Evolutionary conservation across 2,329 filamentous ascomycete species (phyloP).

Genomic region (Chrysosporium queenslandicum): DNA sequence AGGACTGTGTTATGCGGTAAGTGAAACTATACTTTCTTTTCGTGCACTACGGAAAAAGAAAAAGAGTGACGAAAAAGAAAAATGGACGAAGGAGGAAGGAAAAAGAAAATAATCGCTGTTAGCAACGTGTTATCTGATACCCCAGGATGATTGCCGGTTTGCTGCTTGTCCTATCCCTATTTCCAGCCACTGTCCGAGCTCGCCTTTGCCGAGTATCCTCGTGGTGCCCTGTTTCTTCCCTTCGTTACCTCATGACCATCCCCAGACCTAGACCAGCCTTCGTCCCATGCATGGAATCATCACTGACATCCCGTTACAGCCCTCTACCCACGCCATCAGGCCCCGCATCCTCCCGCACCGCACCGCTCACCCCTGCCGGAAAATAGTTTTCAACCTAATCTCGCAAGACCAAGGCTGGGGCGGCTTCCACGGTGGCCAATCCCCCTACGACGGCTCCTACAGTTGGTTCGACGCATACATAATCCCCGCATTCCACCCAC

Average conservation of each 20-base stretch:
- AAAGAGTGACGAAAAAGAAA: background rate
- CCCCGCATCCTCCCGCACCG: conserved; percentile 27
- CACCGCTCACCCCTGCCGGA: conserved; percentile 30
- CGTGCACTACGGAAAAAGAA: background rate
- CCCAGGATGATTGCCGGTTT: background rate
- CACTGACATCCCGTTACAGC: conserved; percentile 2
- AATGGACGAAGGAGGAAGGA: background rate
- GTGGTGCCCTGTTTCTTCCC: background rate
- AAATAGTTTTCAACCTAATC: conserved; percentile 29
- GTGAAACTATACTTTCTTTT: conserved; percentile 2
- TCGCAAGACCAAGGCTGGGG: conserved; percentile 33
- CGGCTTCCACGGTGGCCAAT: background rate
- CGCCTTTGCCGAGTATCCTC: background rate
- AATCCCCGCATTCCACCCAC: conserved; percentile 15
- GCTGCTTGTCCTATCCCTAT: background rate
- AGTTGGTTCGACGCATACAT: conserved; percentile 34
- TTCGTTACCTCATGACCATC: background rate
- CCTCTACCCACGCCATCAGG: conserved; percentile 15
- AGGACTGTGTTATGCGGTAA: conserved; percentile 29
- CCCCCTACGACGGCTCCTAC: conserved; percentile 25
- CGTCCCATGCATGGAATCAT: background rate
- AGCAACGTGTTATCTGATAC: conserved; percentile 4
- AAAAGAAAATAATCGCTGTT: conserved; percentile 4
- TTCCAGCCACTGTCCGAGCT: background rate
- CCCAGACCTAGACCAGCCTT: background rate